These are phyloP conservation scores for Cucurbita moschata DNA, from an alignment of 306 rosid species.

Conservation along the genomic window DNA sequence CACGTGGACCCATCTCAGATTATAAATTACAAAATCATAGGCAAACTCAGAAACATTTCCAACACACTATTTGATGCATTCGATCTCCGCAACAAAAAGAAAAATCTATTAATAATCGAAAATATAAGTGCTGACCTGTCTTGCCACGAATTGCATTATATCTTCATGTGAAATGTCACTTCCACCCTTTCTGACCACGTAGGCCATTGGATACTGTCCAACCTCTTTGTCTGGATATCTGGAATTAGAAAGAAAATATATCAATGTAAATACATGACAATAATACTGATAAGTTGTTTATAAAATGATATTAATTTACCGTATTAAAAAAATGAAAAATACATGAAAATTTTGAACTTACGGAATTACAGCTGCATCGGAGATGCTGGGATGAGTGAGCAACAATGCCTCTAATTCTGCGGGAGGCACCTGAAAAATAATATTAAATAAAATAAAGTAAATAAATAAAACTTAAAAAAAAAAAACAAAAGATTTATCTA, in stretches of 20 bases:
- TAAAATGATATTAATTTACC: no score
- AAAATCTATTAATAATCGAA: no score
- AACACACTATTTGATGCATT: no score
- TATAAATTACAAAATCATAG: not conserved
- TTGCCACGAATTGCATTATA: constrained; percentile 57
- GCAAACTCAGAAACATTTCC: not conserved
- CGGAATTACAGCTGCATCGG: constrained; percentile 96
- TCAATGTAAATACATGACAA: no score
- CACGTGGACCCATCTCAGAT: not conserved
- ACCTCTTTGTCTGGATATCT: constrained; percentile 78
- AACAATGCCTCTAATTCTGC: constrained; percentile 87
- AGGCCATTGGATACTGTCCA: constrained; percentile 83
- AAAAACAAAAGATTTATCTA: not conserved
- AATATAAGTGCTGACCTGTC: constrained; percentile 20
- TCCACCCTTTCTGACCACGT: constrained; percentile 57
- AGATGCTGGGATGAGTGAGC: constrained; percentile 56
- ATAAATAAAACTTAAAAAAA: no score
- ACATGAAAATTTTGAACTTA: constrained; percentile 14
- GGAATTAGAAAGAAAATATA: not conserved
- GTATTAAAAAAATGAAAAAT: not conserved
- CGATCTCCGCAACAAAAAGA: no score
- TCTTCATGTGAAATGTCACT: constrained; percentile 32
- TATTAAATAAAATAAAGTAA: not conserved
- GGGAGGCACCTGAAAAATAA: constrained; percentile 51
- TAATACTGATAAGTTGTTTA: no score